Evolutionary conservation across 768 basidiomycete species (phyloP).

Genomic region (Mrakia gelida): DNA sequence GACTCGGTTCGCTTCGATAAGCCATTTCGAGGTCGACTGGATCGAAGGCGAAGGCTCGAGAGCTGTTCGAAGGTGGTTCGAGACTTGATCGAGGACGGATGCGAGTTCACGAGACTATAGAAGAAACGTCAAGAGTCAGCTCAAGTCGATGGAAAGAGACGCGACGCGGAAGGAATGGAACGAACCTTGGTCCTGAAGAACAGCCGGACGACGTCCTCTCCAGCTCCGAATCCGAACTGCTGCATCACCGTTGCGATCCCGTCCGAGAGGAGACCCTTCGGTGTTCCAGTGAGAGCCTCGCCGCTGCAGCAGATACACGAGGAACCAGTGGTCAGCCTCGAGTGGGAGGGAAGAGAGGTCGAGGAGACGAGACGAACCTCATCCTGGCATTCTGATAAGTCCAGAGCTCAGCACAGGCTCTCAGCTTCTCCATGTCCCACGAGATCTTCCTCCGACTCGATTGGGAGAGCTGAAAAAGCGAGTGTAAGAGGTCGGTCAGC

Average conservation of each 20-base stretch:
- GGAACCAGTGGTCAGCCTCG: neutral
- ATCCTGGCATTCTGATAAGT: constrained; percentile 43
- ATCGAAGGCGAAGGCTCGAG: constrained; percentile 48
- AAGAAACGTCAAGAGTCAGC: neutral
- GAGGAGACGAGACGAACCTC: constrained; percentile 37
- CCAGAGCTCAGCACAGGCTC: constrained; percentile 78
- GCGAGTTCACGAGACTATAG: constrained; percentile 60
- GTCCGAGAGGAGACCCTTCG: constrained; percentile 55
- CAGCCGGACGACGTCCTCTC: constrained; percentile 72
- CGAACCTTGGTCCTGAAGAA: constrained; percentile 68
- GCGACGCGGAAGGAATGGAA: neutral
- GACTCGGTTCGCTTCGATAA: constrained; percentile 66
- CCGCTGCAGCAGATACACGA: constrained; percentile 5
- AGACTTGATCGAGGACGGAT: constrained; percentile 60
- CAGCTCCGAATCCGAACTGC: constrained; percentile 53
- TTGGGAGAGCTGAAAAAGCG: constrained; percentile 65
- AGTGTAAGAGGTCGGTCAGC: neutral
- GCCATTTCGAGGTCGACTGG: constrained; percentile 49
- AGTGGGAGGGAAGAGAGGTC: no score
- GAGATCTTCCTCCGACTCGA: constrained; percentile 67
- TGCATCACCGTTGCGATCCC: constrained; percentile 67
- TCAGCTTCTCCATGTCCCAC: constrained; percentile 79
- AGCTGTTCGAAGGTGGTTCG: constrained; percentile 42
- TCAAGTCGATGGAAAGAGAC: neutral
- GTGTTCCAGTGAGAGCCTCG: constrained; percentile 22